Evolutionary conservation across 2,329 filamentous ascomycete genomes (phyloP), one percentile per base, ranked within the genome.

Genomic region (Penicillium expansum): DNA sequence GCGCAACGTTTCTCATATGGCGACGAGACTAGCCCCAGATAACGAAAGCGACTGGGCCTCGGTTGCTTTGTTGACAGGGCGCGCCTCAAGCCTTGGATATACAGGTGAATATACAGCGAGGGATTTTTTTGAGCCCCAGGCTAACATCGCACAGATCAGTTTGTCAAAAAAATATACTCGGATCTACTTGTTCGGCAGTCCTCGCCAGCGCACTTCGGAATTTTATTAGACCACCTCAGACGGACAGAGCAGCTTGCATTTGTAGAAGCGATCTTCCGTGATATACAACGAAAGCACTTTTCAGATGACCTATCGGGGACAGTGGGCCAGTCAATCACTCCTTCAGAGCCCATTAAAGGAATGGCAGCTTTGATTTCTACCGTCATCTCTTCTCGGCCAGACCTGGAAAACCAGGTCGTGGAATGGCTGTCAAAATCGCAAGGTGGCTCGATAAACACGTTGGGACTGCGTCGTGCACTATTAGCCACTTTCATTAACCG

Each of bases 81-180:
- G 87, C 60, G 80, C 84, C 1, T 76, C 93, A 57, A 86, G 83
- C 30, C 72, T 96, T 30, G 91, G 90, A 3, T 91, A 94, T 73
- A 78, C 82, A 52, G 87, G 90, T 89, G 79, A 69, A 37, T 30
- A 13, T 48, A 20, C 3, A 14, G 3, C 11, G 7, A 43, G 2
- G 11, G 9, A 16, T 33, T 16, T 24, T 7, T 10, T 44, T 29
- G 2, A 7, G 29, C 8, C n/a, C 29, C 27, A 41, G 52, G 37
- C 62, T 70, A 57, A 69, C 37, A 32, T 29, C 42, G 3, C 2
- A 48, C 22, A 80, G 79, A 77, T 58, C 66, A 73, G 8, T 44
- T 80, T 22, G 67, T 77, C 2, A 69, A 67, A 22, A 70, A 76
- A 37, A 60, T 79, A n/a, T 79, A 76, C 47, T 62, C 61, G 5